phyloP scores from a whole-genome alignment of 306 rosid genomes.

The Rosa rugosa region DNA sequence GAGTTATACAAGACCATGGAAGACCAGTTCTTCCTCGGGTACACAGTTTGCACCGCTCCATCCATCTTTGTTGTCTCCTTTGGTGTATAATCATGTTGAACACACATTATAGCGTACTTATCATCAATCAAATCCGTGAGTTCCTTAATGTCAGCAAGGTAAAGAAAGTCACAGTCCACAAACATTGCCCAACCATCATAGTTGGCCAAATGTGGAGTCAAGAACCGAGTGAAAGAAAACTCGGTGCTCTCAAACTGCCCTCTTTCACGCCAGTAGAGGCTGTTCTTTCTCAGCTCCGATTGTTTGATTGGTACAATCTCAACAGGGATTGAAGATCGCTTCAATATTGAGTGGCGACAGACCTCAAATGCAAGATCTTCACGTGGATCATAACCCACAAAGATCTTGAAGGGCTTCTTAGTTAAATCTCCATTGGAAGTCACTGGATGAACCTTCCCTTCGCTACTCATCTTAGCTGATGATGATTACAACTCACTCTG shows the following conservation, averaged over 20 bases:
- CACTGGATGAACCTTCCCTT: slow-evolving; percentile 11
- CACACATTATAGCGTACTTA: slow-evolving; percentile 24
- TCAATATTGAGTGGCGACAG: slow-evolving; percentile 20
- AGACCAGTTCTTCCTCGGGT: slow-evolving; percentile 27
- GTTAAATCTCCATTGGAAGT: slow-evolving; percentile 11
- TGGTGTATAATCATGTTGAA: slow-evolving; percentile 23
- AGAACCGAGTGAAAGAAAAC: slow-evolving; percentile 26
- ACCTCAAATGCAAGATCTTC: slow-evolving; percentile 25
- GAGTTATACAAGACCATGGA: slow-evolving; percentile 27
- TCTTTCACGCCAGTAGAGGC: slow-evolving; percentile 22
- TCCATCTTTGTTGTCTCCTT: slow-evolving; percentile 29
- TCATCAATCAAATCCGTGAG: slow-evolving; percentile 15
- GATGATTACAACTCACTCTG: neutral
- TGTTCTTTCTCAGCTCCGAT: slow-evolving; percentile 7
- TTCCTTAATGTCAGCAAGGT: slow-evolving; percentile 27
- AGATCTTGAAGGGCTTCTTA: slow-evolving; percentile 17
- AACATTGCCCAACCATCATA: slow-evolving; percentile 28
- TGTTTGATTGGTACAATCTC: slow-evolving; percentile 19
- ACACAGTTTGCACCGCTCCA: slow-evolving; percentile 24
- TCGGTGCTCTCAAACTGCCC: slow-evolving; percentile 24
- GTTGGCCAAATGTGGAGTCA: slow-evolving; percentile 23
- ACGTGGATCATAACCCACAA: slow-evolving; percentile 28
- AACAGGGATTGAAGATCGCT: slow-evolving; percentile 20
- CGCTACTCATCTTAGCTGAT: slow-evolving; percentile 12
- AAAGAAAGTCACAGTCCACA: slow-evolving; percentile 25